Conservation (phyloP, 768 basidiomycete genomes). For the Boletus rufocinnamomeus region DNA sequence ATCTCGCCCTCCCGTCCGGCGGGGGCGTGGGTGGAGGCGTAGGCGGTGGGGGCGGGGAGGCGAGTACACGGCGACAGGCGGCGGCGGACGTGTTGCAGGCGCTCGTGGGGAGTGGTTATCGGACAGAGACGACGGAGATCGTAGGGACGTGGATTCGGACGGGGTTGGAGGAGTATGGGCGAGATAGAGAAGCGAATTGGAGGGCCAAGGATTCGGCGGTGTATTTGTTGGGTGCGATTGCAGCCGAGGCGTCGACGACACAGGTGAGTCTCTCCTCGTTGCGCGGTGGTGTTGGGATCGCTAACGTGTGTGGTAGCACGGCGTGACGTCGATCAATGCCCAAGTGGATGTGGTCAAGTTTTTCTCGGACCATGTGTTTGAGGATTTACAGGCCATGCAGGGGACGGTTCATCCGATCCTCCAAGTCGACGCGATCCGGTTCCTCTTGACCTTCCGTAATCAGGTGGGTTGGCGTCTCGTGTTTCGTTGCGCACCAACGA, state of each 20-base stretch:
- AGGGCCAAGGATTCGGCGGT: conserved; percentile 92
- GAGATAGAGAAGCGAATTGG: conserved; percentile 68
- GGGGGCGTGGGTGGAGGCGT: conserved; percentile 35
- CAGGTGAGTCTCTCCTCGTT: conserved; percentile 52
- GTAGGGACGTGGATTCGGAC: conserved; percentile 81
- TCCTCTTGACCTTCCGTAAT: conserved; percentile 92
- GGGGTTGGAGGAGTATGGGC: conserved; percentile 69
- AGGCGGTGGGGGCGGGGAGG: conserved; percentile 54
- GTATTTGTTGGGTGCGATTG: conserved; percentile 91
- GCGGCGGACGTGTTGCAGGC: conserved; percentile 96
- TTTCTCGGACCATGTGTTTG: conserved; percentile 89
- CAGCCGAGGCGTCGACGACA: conserved; percentile 83
- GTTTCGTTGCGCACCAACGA: neutral
- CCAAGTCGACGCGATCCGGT: conserved; percentile 95
- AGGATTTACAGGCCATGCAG: conserved; percentile 74
- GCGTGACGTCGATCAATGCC: conserved; percentile 90
- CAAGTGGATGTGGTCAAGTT: conserved; percentile 94
- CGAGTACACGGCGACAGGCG: conserved; percentile 85
- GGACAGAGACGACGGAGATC: conserved; percentile 84
- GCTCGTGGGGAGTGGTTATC: conserved; percentile 77
- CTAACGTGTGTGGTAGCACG: conserved; percentile 53
- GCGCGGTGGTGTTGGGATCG: neutral
- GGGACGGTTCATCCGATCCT: conserved; percentile 83
- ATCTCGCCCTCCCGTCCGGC: conserved; percentile 66
- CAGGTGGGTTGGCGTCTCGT: conserved; percentile 54